Base-by-base conservation (phyloP, 495 filamentous ascomycete genomes). In the Penicillium alfredii region DNA sequence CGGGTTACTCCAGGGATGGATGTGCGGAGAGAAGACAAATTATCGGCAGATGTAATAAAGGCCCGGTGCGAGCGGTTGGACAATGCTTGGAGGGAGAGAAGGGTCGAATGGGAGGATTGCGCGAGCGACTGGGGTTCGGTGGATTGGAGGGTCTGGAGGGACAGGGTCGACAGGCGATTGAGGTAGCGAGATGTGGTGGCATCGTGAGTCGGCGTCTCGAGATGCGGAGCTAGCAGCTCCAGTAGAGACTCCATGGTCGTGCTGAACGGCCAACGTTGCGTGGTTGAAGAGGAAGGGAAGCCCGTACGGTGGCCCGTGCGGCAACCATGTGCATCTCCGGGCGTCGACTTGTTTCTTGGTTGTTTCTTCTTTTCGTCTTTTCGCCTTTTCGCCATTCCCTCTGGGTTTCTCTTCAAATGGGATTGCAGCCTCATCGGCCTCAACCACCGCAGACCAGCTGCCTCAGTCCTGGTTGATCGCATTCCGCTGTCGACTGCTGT, bases 31-130 rank as follows among this genome's bases (percentile, higher is more conserved):
- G 78, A 79, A 0, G 82, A 74, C 38, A 97, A 77, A 49, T 85
- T 80, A 44, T 78, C 71, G 13, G 88, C 76, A 9, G 90, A 92
- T 22, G 76, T 69, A 46, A 97, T 86, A 42, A 97, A 80, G 24
- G 85, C 68, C 49, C 84, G 83, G 55, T 97, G 82, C n/a, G 92
- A 96, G 43, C 86, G 85, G 43, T 92, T 88, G 18, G 88, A 90
- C 33, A 97, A 75, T 0, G 80, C 74, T 52, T 99, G 92, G 1
- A 97, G 74, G 8, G 88, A 93, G 20, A 92, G 76, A 8, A 86
- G 74, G n/a, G 83, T 78, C 0, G 83, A 84, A 42, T 96, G 87
- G 5, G 81, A 80, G 29, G 84, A 74, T 47, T 95, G 86, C 1
- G 80, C 61, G 27, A 97, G 73, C 0, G 84, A 84, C 38, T 88